Conservation (phyloP, 176 grass and related monocot genomes). For the Juncus effusus region DNA sequence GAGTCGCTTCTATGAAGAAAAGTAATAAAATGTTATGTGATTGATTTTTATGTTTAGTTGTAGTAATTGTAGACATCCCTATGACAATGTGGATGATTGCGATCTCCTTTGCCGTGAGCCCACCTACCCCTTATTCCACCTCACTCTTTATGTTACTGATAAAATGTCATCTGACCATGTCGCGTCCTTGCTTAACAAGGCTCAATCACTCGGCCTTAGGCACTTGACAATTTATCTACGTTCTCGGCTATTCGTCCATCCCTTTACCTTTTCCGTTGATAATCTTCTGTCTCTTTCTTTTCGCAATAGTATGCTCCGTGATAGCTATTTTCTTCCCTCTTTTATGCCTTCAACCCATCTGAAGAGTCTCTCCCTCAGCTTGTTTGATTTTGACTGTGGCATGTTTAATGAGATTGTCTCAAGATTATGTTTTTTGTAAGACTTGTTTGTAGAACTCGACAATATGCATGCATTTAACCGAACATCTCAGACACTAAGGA, state of each 20-base stretch:
- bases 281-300: conserved; percentile 1
- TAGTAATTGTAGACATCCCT: neutral
- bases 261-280: neutral
- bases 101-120: neutral
- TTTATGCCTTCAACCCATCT: neutral
- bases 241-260: neutral
- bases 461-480: neutral
- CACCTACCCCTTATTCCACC: neutral
- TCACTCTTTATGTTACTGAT: neutral
- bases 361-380: neutral
- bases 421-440: neutral
- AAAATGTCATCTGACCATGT: neutral
- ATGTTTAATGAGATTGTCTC: neutral
- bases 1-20: conserved; percentile 52
- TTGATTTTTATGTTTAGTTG: neutral
- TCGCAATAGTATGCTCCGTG: neutral
- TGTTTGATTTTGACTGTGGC: neutral
- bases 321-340: neutral
- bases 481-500: neutral
- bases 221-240: neutral
- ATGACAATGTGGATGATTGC: neutral
- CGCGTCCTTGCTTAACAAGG: neutral
- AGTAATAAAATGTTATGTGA: conserved; percentile 10
- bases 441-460: neutral
- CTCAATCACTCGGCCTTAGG: neutral